Evolutionary conservation across 306 rosid species (phyloP), one percentile per base, ranked within the genome.

Genomic region (Quercus aquifolioides): DNA sequence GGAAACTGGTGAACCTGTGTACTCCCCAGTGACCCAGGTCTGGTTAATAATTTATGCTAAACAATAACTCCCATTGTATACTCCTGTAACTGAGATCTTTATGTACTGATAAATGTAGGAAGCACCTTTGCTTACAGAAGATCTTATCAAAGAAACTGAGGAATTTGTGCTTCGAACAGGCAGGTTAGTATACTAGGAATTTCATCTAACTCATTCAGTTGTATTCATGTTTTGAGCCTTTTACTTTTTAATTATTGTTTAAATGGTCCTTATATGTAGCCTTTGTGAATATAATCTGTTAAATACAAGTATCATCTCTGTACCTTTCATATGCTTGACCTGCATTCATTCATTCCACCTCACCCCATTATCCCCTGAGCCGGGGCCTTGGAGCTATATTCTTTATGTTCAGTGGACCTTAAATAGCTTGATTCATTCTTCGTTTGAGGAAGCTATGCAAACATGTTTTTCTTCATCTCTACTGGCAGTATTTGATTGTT

Each of bases 111-210:
- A 69, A 70, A 55, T 92, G 84, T 80, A 96, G 99, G 99, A 96
- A 88, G 98, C 88, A 62, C 99, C 99, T 79, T 82, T 96, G 85
- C 96, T 93, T 56, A 96, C 99, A 25, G 99, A 96, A 88, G 99
- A 96, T 82, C 87, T 93, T 73, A 91, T 96, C 72, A 96, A 87
- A 87, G 99, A 93, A 89, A 93, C 89, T 19, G 98, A 96, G 86
- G 99, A 96, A 83, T 93, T 96, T 87, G 98, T 96, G 83, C 90
- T 96, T 82, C 94, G 97, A 80, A 96, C 99, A 21, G 99, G 99
- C 80, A 96, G 99, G 99, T 92, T 64, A 79, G 90, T 88, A 63
- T 35, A 65, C 64, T 67, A 63, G 73, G 59, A 72, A 33, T 78
- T 73, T 72, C 19, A 26, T 78, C 72, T 76, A 75, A 35, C n/a